Base-by-base conservation (phyloP, 139 green algal species). In the Chlamydomonas sp. region DNA sequence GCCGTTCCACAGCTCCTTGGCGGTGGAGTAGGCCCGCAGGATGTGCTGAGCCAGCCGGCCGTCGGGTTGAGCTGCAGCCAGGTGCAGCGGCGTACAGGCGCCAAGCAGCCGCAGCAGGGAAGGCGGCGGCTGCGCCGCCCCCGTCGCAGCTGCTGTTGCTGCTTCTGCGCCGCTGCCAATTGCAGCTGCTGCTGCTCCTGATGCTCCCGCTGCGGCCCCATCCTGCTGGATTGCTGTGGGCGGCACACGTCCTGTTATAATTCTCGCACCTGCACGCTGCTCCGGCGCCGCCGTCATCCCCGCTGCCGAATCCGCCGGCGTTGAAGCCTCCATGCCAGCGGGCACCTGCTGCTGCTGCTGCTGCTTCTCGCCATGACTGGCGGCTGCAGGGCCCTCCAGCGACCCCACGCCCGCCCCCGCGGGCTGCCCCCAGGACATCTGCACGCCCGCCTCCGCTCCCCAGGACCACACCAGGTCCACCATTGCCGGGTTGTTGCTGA, bases 401-500 rank as follows among this genome's bases (percentile, higher is more conserved):
- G 66, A 14, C 66, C 10, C 66, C 66, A 71, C 66, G 12, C 10
- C 10, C 66, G 66, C 10, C 10, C 66, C 10, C 12, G 66, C 66
- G 66, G 66, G 12, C 31, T 49, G 31, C 31, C 31, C 31, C 66
- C 66, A 71, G 66, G 66, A 71, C 61, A 58, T 3, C 20, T 77
- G 63, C 63, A 77, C 66, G 17, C 63, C 84, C 17, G 64, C 18
- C 18, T 63, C 75, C 64, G 60, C 8, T 5, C 73, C 73, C 83
- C 83, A 88, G 16, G 16, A 5, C 73, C 73, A 77, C 63, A 88
- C 83, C 63, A 83, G 57, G n/a, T 80, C n/a, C 61, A 74, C 5
- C 84, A 88, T 83, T 63, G 15, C 63, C 2, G 84, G 64, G 63
- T 68, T 83, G 57, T 2, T 2, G 3, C 63, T 78, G 57, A 88